phyloP scores from a whole-genome alignment of 345 rosid genomes.

The Durio zibethinus region DNA sequence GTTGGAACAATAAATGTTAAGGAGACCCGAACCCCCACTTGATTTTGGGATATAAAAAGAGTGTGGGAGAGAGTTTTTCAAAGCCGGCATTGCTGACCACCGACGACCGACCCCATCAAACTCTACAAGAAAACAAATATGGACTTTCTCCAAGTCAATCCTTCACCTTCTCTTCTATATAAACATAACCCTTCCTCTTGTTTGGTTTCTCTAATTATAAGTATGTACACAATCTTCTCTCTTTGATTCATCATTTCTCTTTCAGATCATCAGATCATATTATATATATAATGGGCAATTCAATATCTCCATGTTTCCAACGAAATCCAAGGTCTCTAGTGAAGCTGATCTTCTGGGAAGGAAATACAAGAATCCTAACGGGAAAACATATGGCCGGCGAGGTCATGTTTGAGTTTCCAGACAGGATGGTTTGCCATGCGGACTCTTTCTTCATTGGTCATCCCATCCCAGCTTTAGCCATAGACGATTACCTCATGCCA shows the following conservation, averaged over 20 bases:
- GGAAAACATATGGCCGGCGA: conserved; percentile 81
- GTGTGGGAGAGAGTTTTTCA: conserved; percentile 16
- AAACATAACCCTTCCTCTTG: background rate
- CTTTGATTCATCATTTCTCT: background rate
- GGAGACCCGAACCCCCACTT: background rate
- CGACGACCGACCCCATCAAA: conserved; percentile 19
- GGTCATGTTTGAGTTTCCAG: conserved; percentile 87
- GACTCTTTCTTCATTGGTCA: conserved; percentile 89
- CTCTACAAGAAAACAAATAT: background rate
- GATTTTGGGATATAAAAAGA: background rate
- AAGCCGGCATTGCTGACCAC: conserved; percentile 66
- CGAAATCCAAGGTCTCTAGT: conserved; percentile 17
- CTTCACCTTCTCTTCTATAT: background rate
- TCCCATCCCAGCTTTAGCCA: conserved; percentile 59
- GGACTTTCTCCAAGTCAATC: conserved; percentile 25
- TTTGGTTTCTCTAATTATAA: background rate
- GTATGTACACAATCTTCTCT: background rate
- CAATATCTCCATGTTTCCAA: conserved; percentile 37
- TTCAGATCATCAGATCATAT: background rate
- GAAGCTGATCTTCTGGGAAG: conserved; percentile 61
- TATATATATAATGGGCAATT: conserved; percentile 36
- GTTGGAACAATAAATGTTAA: background rate
- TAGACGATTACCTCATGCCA: conserved; percentile 58
- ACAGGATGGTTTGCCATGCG: conserved; percentile 75
- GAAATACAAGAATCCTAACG: conserved; percentile 43